phyloP scores from a whole-genome alignment of 2,329 filamentous ascomycete species.

The Graphiopsis chlorocephala region DNA sequence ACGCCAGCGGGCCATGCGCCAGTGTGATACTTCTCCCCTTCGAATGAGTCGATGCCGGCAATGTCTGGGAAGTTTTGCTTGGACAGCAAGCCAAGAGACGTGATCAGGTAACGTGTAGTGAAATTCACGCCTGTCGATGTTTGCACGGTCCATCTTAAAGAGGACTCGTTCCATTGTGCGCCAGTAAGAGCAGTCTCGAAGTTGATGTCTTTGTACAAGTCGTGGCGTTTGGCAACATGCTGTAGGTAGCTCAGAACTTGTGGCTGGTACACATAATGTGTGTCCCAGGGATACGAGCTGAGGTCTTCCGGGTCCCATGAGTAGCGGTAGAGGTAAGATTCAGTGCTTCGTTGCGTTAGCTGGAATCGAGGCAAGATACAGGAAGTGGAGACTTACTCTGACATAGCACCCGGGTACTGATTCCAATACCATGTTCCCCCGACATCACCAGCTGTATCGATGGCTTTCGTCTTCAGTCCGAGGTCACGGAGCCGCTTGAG shows the following conservation, averaged over 20 bases:
- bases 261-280: conserved; percentile 36
- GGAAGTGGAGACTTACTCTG: conserved; percentile 41
- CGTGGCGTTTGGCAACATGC: conserved; percentile 33
- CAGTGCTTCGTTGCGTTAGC: conserved; percentile 23
- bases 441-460: conserved; percentile 30
- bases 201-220: conserved; percentile 39
- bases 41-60: conserved; percentile 34
- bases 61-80: conserved; percentile 36
- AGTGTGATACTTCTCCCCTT: conserved; percentile 36
- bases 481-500: conserved; percentile 40
- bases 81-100: conserved; percentile 35
- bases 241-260: conserved; percentile 37
- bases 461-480: conserved; percentile 25
- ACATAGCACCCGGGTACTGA: conserved; percentile 28
- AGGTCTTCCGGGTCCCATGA: conserved; percentile 33
- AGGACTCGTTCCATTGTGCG: conserved; percentile 35
- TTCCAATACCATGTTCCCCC: conserved; percentile 35
- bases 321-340: conserved; percentile 26
- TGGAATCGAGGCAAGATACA: conserved; percentile 33
- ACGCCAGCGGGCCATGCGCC: conserved; percentile 32
- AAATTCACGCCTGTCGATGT: conserved; percentile 26
- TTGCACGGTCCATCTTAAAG: conserved; percentile 32
- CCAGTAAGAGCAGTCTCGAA: conserved; percentile 40
- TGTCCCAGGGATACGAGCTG: conserved; percentile 33
- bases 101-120: conserved; percentile 33